Conservation (phyloP, 495 filamentous ascomycete species). For the Podospora appendiculata region DNA sequence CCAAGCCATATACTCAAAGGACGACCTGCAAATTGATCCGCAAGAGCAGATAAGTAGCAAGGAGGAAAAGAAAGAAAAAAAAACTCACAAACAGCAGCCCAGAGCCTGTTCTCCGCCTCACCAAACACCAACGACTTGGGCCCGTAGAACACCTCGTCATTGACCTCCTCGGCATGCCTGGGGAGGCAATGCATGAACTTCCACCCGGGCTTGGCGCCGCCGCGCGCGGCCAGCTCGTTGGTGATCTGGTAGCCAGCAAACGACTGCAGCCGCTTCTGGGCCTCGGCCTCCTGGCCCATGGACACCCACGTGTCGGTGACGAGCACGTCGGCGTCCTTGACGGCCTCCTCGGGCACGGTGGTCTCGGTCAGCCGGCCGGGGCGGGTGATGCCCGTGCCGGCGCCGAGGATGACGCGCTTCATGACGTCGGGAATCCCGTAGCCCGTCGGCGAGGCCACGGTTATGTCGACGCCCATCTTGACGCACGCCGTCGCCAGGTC, state of each 20-base stretch:
- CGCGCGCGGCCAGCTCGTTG: conserved; percentile 66
- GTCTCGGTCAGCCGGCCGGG: conserved; percentile 69
- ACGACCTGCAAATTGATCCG: neutral
- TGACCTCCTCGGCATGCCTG: conserved; percentile 88
- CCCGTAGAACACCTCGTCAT: conserved; percentile 89
- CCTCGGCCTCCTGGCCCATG: conserved; percentile 92
- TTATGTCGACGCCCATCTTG: conserved; percentile 79
- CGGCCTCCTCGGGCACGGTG: conserved; percentile 74
- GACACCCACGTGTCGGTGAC: conserved; percentile 97
- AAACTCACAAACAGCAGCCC: conserved; percentile 66
- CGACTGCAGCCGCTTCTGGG: conserved; percentile 62
- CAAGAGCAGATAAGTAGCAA: neutral
- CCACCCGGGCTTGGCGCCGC: conserved; percentile 84
- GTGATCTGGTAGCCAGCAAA: conserved; percentile 92
- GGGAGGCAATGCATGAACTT: conserved; percentile 99
- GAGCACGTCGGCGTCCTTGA: conserved; percentile 80
- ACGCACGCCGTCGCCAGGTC: conserved; percentile 78
- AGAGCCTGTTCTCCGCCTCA: conserved; percentile 91
- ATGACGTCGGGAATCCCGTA: conserved; percentile 72
- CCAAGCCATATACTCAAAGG: neutral
- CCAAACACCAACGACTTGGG: conserved; percentile 75
- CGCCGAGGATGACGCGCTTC: conserved; percentile 55
- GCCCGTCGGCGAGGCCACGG: conserved; percentile 76
- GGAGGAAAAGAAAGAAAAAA: neutral
- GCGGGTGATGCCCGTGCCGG: conserved; percentile 44